A percentile compares a stretch with the other conserved stretches of the same genome.
phyloP scores from a whole-genome alignment of 768 basidiomycete genomes.

The Boletellus emodensis region DNA sequence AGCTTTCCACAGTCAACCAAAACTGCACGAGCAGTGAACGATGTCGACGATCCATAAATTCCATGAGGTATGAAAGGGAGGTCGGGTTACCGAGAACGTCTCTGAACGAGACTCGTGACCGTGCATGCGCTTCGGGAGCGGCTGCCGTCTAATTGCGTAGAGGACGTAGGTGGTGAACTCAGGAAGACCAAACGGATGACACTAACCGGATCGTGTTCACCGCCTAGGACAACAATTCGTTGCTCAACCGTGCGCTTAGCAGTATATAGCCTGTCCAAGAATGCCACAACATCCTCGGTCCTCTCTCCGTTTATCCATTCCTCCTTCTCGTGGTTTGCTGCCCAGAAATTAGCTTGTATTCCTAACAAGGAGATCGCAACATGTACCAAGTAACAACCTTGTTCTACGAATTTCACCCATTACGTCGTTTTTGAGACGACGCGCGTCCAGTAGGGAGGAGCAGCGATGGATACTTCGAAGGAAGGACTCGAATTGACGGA shows the following conservation, averaged over 20 bases:
- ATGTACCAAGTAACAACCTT: constrained; percentile 62
- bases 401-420: constrained; percentile 88
- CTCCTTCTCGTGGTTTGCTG: constrained; percentile 82
- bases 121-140: constrained; percentile 40
- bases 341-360: constrained; percentile 1
- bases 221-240: constrained; percentile 76
- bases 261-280: constrained; percentile 81
- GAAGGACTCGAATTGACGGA: constrained; percentile 87
- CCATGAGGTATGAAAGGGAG: constrained; percentile 94
- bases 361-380: background rate
- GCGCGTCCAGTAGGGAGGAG: constrained; percentile 82
- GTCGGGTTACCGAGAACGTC: constrained; percentile 85
- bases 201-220: constrained; percentile 58
- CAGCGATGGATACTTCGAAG: constrained; percentile 78
- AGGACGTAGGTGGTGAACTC: background rate
- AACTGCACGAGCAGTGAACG: constrained; percentile 89
- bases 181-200: background rate
- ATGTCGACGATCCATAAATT: constrained; percentile 92
- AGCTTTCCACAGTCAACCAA: constrained; percentile 96
- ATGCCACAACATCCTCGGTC: constrained; percentile 81
- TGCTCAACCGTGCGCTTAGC: constrained; percentile 87
- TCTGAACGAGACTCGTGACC: constrained; percentile 58
- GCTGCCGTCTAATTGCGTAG: constrained; percentile 34
- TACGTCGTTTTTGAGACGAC: constrained; percentile 88
- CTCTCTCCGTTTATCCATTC: constrained; percentile 86